Evolutionary conservation across 2,329 filamentous ascomycete species (phyloP), one percentile per base, ranked within the genome.

Genomic region (Fusarium oxysporum): DNA sequence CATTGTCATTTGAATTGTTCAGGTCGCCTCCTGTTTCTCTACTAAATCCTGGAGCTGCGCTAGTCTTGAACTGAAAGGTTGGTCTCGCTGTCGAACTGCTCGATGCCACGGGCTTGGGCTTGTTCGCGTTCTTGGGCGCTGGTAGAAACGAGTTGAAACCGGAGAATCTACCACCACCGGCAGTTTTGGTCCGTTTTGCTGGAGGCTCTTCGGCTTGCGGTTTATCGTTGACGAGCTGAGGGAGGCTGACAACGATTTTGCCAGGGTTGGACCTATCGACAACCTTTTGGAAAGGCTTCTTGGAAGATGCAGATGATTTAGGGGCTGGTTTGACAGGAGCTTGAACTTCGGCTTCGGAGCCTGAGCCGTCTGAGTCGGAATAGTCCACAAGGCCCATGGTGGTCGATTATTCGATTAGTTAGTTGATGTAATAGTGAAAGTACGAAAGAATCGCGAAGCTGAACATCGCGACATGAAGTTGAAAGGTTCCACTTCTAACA

Each of bases 81-180:
- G 80, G 74, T 17, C 63, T 75, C 30, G 67, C 44, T 13, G 45
- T 38, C 13, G 67, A 59, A 30, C 55, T 57, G 28, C 62, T 80
- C 62, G 78, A 50, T n/a, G 71, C 81, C 71, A 68, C 23, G 40
- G 68, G 58, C 54, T 62, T 79, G 17, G 82, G 77, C 56, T 81
- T 80, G 21, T 80, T 83, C 21, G 83, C 78, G 69, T 88, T 87
- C 80, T 97, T 98, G 8, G 96, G 95, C 32, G 95, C 87, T 6
- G 96, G 96, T 25, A 98, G 87, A 74, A 97, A 90, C 4, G 94
- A 91, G 80, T 96, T 96, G 85, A 98, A 96, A 5, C 92, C 93
- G 57, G 92, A 88, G 77, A 97, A 95, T 8, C 88, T 87, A 33
- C 91, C 90, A 7, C 88, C 88, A 12, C 82, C 78, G 7, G 76